Evolutionary conservation across 78 protist species (phyloP).

Genomic region (Tieghemostelium lacteum): DNA sequence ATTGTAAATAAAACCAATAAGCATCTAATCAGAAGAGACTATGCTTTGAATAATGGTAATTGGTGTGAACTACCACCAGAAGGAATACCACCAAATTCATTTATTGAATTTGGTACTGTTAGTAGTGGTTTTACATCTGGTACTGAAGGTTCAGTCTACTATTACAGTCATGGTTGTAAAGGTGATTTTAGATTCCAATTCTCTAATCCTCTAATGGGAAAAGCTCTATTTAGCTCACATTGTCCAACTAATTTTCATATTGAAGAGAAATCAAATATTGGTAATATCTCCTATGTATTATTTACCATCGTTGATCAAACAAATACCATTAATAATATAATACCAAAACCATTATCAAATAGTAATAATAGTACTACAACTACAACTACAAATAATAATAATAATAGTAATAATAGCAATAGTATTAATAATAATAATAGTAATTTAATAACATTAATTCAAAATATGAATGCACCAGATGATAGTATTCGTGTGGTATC

Average conservation of each 20-base stretch:
- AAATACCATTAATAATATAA: too few species aligned
- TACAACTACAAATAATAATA: neutral
- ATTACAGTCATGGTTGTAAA: constrained; percentile 44
- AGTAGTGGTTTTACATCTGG: constrained; percentile 55
- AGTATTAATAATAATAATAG: neutral
- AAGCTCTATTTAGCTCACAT: constrained; percentile 28
- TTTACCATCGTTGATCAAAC: constrained; percentile 20
- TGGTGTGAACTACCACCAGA: constrained; percentile 76
- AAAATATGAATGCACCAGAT: neutral
- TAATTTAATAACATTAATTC: too few species aligned
- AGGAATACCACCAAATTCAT: constrained; percentile 39
- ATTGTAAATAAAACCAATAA: constrained; percentile 24
- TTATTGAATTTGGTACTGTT: constrained; percentile 55
- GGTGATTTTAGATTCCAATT: constrained; percentile 53
- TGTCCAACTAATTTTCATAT: constrained; percentile 42
- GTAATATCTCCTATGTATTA: constrained; percentile 20
- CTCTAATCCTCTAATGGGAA: constrained; percentile 68
- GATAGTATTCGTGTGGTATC: neutral
- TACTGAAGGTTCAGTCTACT: constrained; percentile 29
- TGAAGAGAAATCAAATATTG: constrained; percentile 32
- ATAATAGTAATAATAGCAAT: constrained; percentile 5
- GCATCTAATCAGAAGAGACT: constrained; percentile 32
- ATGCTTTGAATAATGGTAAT: constrained; percentile 15
- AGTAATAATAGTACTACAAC: neutral
- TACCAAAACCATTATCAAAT: neutral